Conservation (phyloP, 495 filamentous ascomycete genomes). For the Aspergillus avenaceus region DNA sequence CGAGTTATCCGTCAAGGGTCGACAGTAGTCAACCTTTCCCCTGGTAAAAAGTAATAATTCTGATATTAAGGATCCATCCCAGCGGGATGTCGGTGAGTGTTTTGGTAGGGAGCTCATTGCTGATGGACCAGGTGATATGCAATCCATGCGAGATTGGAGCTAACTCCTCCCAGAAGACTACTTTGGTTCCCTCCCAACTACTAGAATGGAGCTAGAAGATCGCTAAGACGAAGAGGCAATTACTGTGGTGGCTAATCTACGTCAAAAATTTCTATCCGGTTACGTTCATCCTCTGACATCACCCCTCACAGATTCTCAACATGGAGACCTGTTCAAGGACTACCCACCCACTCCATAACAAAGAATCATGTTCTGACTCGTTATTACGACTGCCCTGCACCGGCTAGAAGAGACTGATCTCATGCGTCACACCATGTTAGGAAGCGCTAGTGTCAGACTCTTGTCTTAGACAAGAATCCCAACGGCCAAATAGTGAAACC, state of each 20-base stretch:
- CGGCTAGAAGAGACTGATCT: background rate
- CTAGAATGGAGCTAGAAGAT: background rate
- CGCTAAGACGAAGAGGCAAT: background rate
- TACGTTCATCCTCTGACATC: too few relatives aligned
- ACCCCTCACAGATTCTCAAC: too few relatives aligned
- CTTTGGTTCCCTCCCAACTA: background rate
- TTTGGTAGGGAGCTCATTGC: background rate
- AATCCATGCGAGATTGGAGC: conserved; percentile 1
- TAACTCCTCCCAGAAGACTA: background rate
- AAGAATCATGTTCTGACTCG: background rate
- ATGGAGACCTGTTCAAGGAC: background rate
- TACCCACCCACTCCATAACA: background rate
- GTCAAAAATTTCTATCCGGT: too few relatives aligned
- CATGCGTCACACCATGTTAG: background rate
- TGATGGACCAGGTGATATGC: conserved; percentile 5
- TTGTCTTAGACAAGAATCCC: conserved; percentile 1
- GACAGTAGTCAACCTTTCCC: background rate
- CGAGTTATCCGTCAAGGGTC: background rate
- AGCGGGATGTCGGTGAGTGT: background rate
- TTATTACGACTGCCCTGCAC: background rate
- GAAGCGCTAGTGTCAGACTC: background rate
- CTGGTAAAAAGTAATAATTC: background rate
- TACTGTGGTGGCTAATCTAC: too few relatives aligned
- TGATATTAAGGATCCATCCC: background rate
- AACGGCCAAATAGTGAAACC: conserved; percentile 6